Conservation (phyloP, 495 filamentous ascomycete genomes). For the Pseudoneurospora amorphoporcata region DNA sequence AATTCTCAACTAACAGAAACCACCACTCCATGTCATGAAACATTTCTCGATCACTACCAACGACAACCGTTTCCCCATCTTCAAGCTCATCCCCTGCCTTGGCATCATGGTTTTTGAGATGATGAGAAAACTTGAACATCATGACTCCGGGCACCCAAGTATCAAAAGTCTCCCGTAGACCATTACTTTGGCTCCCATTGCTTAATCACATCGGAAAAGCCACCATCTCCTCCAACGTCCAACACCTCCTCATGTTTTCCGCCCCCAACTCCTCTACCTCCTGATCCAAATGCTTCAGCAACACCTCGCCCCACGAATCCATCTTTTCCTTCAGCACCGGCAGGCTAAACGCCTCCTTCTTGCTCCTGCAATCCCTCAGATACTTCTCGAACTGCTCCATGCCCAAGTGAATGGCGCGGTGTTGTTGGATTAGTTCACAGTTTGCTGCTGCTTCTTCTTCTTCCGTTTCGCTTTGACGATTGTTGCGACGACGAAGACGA, state of each 20-base stretch:
- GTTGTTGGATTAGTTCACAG: conserved; percentile 61
- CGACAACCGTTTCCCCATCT: not conserved
- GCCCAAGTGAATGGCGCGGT: conserved; percentile 70
- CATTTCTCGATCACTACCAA: not conserved
- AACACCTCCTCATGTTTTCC: conserved; percentile 83
- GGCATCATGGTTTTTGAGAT: not conserved
- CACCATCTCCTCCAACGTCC: conserved; percentile 67
- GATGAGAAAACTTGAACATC: not conserved
- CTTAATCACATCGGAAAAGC: conserved; percentile 52
- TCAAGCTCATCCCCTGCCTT: not conserved
- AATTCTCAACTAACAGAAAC: not conserved
- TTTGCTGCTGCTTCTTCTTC: conserved; percentile 3
- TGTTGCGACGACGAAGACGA: not conserved
- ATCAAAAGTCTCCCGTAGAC: too few species aligned
- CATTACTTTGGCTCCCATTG: not conserved
- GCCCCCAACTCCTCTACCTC: conserved; percentile 61
- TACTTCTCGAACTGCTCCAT: conserved; percentile 65
- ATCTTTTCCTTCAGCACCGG: conserved; percentile 58
- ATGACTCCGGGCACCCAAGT: too few species aligned
- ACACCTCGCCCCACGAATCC: conserved; percentile 51
- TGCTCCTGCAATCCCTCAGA: conserved; percentile 48
- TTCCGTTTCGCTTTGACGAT: not conserved
- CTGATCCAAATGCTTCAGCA: conserved; percentile 65
- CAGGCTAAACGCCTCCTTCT: conserved; percentile 60
- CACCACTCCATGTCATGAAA: not conserved